Evolutionary conservation across 2,329 filamentous ascomycete genomes (phyloP).

Genomic region (Alternaria sp.): DNA sequence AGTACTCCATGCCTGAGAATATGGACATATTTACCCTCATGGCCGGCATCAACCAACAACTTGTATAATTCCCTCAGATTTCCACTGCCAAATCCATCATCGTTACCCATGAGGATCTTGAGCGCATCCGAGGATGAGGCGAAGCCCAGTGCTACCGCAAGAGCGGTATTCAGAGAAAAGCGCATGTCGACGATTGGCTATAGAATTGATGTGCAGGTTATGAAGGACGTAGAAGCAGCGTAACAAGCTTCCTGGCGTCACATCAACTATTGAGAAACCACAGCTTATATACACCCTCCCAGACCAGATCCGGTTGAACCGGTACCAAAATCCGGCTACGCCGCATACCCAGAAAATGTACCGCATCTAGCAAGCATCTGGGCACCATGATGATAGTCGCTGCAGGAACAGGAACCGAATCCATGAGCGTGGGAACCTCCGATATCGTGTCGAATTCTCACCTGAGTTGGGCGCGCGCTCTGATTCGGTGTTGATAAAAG

Average conservation of each 20-base stretch:
- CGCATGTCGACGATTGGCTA: constrained; percentile 16
- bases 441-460: constrained; percentile 5
- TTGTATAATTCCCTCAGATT: constrained; percentile 46
- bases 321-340: not conserved
- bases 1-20: too few species aligned
- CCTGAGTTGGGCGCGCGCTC: not conserved
- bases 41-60: constrained; percentile 33
- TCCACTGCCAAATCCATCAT: constrained; percentile 49
- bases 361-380: not conserved
- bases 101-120: constrained; percentile 49
- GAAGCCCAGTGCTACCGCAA: constrained; percentile 26
- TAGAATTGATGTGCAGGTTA: not conserved
- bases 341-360: not conserved
- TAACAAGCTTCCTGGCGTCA: not conserved
- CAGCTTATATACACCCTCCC: not conserved
- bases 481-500: constrained; percentile 12
- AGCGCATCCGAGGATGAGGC: constrained; percentile 23
- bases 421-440: not conserved
- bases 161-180: constrained; percentile 16
- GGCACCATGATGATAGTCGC: not conserved
- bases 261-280: not conserved
- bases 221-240: not conserved
- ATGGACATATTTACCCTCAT: constrained; percentile 23
- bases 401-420: constrained; percentile 6
- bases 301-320: not conserved